Conservation (phyloP, 768 basidiomycete genomes). For the Psilocybe sp. region DNA sequence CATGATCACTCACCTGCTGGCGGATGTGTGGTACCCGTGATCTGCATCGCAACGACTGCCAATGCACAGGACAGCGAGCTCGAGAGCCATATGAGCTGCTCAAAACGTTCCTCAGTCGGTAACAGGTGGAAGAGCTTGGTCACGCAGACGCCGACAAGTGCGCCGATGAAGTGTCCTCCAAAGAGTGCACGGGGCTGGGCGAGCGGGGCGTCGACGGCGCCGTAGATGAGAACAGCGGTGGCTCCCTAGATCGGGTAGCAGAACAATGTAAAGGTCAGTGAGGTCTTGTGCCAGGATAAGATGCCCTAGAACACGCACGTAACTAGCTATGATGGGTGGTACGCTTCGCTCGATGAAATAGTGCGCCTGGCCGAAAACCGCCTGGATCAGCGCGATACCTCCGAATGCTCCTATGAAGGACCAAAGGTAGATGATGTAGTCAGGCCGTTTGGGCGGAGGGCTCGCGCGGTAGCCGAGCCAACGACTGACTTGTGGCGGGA, state of each 20-base stretch:
- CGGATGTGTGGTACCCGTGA: constrained; percentile 50
- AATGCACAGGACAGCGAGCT: constrained; percentile 42
- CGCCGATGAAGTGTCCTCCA: constrained; percentile 50
- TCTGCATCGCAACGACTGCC: constrained; percentile 47
- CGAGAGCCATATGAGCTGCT: constrained; percentile 47
- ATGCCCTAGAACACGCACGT: constrained; percentile 29
- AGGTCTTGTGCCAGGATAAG: not conserved
- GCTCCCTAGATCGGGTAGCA: constrained; percentile 38
- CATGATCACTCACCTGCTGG: constrained; percentile 39
- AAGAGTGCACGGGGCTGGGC: constrained; percentile 51
- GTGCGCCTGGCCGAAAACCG: constrained; percentile 42
- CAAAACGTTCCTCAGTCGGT: constrained; percentile 37
- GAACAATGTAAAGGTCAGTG: not conserved
- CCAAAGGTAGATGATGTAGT: constrained; percentile 45
- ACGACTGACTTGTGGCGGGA: constrained; percentile 34
- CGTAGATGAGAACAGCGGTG: constrained; percentile 53
- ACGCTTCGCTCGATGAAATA: constrained; percentile 46
- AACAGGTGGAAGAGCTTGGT: constrained; percentile 49
- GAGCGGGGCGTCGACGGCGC: constrained; percentile 48
- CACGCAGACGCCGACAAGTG: constrained; percentile 45
- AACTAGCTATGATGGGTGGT: constrained; percentile 46
- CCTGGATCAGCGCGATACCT: constrained; percentile 48
- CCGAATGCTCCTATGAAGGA: constrained; percentile 52
- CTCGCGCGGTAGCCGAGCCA: constrained; percentile 44
- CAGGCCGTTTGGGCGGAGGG: constrained; percentile 26